Evolutionary conservation across 306 rosid genomes (phyloP).

Genomic region (Malus orientalis): DNA sequence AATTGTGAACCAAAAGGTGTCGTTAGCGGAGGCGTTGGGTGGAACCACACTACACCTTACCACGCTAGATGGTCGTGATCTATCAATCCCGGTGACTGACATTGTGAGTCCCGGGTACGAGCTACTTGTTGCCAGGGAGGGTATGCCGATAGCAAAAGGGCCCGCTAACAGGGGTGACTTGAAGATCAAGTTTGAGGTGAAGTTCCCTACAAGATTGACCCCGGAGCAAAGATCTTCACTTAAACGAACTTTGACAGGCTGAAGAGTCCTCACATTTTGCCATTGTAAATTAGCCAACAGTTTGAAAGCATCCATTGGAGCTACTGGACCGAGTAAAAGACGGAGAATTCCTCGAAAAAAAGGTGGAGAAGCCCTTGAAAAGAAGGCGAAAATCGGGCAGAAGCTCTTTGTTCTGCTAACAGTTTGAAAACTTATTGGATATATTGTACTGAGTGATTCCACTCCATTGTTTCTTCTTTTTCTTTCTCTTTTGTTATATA

Average conservation of each 20-base stretch:
- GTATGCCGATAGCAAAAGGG: slow-evolving; percentile 80
- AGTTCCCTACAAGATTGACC: slow-evolving; percentile 63
- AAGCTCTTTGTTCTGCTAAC: too few relatives aligned
- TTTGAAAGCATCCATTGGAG: too few relatives aligned
- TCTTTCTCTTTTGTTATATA: too few relatives aligned
- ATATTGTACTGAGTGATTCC: too few relatives aligned
- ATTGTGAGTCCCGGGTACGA: slow-evolving; percentile 86
- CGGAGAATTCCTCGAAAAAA: too few relatives aligned
- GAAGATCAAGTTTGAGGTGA: slow-evolving; percentile 75
- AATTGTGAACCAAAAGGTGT: slow-evolving; percentile 47
- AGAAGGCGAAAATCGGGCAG: too few relatives aligned
- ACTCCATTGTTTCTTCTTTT: too few relatives aligned
- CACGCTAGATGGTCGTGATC: slow-evolving; percentile 48
- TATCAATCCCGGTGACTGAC: slow-evolving; percentile 49
- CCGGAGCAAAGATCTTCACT: slow-evolving; percentile 65
- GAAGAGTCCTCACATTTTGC: neutral
- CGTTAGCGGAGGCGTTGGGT: slow-evolving; percentile 80
- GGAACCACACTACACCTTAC: slow-evolving; percentile 54
- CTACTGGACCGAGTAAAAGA: too few relatives aligned
- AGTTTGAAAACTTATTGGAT: too few relatives aligned
- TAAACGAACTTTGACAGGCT: slow-evolving; percentile 50
- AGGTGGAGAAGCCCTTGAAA: too few relatives aligned
- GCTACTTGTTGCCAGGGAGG: slow-evolving; percentile 52
- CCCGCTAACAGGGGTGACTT: slow-evolving; percentile 68
- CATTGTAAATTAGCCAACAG: too few relatives aligned